Evolutionary conservation across 495 filamentous ascomycete genomes (phyloP), one percentile per base, ranked within the genome.

Genomic region (Cladorrhinum samala): DNA sequence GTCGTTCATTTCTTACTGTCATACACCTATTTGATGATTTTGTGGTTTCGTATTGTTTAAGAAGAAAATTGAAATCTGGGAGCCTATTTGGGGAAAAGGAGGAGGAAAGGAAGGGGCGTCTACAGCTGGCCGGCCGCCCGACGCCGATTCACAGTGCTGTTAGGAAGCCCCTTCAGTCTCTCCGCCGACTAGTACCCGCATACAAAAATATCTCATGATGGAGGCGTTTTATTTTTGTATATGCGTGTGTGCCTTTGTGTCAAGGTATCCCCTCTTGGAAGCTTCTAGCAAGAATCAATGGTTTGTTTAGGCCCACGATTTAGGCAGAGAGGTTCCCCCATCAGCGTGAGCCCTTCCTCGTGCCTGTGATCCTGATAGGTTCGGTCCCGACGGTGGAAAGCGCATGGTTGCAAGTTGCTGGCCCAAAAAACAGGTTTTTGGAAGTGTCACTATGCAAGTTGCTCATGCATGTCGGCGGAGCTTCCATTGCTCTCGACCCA

Each of bases 351-450:
- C 27, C 11, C n/a, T n/a, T 47, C 20, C 18, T 47, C 23, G 2
- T 14, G 2, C 30, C 21, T 19, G 27, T 17, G 27, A 17, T 19
- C 21, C 18, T 55, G 50, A 50, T 44, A 44, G 41, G 41, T 41
- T 18, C 39, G n/a, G 27, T 33, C 27, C 27, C 27, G 27, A 11
- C n/a, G n/a, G n/a, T n/a, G n/a, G n/a, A n/a, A n/a, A n/a, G n/a
- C n/a, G n/a, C n/a, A n/a, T n/a, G n/a, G n/a, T 40, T 58, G 56
- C 45, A 55, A 38, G 47, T 49, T 40, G 52, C 51, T 55, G 50
- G 54, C 33, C 30, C 43, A 61, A 62, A 54, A 67, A 67, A 61
- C 61, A 54, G 61, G 59, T 64, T 67, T 54, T 64, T 64, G 51
- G 19, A 40, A 24, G 56, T 64, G 56, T 60, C 37, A 62, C 59